phyloP scores from a whole-genome alignment of 495 filamentous ascomycete species.

The Chaetomium cochliodes region DNA sequence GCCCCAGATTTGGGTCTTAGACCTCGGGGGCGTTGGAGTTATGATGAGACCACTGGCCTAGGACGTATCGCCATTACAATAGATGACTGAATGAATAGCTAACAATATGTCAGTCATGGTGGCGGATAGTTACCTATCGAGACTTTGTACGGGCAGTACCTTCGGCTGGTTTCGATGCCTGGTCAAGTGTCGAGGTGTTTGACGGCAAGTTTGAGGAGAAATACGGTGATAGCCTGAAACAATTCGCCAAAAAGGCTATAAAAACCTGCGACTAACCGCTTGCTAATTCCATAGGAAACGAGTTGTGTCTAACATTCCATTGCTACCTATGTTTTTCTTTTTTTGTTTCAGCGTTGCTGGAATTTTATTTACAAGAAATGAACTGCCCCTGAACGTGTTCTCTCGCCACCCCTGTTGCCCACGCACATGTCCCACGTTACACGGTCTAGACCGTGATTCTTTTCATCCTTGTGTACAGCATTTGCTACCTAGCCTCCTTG shows the following conservation, averaged over 20 bases:
- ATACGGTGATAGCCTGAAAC: slow-evolving; percentile 50
- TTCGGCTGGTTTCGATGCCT: slow-evolving; percentile 67
- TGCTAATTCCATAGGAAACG: neutral
- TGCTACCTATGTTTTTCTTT: neutral
- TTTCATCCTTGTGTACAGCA: too few relatives aligned
- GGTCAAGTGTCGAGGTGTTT: slow-evolving; percentile 77
- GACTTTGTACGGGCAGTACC: slow-evolving; percentile 66
- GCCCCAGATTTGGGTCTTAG: slow-evolving; percentile 48
- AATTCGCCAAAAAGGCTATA: slow-evolving; percentile 62
- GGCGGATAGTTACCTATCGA: slow-evolving; percentile 70
- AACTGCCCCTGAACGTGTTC: too few relatives aligned
- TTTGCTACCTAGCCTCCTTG: too few relatives aligned
- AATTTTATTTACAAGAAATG: too few relatives aligned
- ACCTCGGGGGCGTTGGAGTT: slow-evolving; percentile 68
- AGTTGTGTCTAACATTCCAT: neutral
- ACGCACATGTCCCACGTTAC: too few relatives aligned
- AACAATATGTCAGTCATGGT: slow-evolving; percentile 43
- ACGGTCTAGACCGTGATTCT: too few relatives aligned
- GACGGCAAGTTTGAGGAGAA: slow-evolving; percentile 58
- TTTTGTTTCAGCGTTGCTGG: neutral
- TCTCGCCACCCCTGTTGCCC: too few relatives aligned
- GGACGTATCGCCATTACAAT: neutral
- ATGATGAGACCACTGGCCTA: slow-evolving; percentile 65
- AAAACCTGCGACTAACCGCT: slow-evolving; percentile 55
- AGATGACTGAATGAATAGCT: neutral